Percentiles rank a stretch among this genome's conserved stretches.
These are phyloP conservation scores for Gnomoniopsis sp. DNA, from an alignment of 2,329 filamentous ascomycete genomes.

Conservation along the genomic window DNA sequence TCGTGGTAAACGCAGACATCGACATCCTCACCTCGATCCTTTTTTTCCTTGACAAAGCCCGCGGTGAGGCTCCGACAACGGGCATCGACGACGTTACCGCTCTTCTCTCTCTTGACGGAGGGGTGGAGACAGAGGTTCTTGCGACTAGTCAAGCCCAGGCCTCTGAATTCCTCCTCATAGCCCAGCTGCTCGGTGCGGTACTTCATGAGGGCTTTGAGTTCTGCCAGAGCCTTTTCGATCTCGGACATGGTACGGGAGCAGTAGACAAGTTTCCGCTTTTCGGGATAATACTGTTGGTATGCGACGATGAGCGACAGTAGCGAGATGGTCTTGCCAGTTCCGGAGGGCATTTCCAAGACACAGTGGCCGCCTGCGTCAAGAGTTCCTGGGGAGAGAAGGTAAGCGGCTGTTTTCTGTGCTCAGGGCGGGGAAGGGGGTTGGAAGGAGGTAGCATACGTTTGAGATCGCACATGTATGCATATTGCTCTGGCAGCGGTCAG, in stretches of 20 bases:
- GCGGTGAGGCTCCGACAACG: constrained; percentile 92
- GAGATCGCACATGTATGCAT: constrained; percentile 58
- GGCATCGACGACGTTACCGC: constrained; percentile 90
- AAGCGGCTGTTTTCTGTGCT: constrained; percentile 10
- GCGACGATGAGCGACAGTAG: constrained; percentile 92
- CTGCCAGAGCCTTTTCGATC: constrained; percentile 94
- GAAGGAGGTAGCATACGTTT: constrained; percentile 42
- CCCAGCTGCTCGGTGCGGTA: constrained; percentile 89
- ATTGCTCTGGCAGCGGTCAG: constrained; percentile 42
- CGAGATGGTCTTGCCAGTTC: constrained; percentile 96
- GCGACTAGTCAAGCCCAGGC: constrained; percentile 86
- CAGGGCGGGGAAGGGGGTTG: background rate
- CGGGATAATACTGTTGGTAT: constrained; percentile 90
- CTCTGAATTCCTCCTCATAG: constrained; percentile 86
- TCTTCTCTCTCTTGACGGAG: constrained; percentile 94
- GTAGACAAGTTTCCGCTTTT: constrained; percentile 95
- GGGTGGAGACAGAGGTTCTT: constrained; percentile 98
- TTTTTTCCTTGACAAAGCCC: constrained; percentile 97
- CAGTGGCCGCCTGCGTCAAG: constrained; percentile 94
- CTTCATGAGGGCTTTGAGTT: constrained; percentile 91
- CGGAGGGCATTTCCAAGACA: constrained; percentile 97
- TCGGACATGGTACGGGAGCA: constrained; percentile 99
- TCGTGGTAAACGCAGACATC: constrained; percentile 96
- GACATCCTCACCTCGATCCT: constrained; percentile 89
- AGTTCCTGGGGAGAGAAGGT: constrained; percentile 47